Evolutionary conservation across 2,329 filamentous ascomycete species (phyloP), one percentile per base, ranked within the genome.

Genomic region (Penicillium sp.): DNA sequence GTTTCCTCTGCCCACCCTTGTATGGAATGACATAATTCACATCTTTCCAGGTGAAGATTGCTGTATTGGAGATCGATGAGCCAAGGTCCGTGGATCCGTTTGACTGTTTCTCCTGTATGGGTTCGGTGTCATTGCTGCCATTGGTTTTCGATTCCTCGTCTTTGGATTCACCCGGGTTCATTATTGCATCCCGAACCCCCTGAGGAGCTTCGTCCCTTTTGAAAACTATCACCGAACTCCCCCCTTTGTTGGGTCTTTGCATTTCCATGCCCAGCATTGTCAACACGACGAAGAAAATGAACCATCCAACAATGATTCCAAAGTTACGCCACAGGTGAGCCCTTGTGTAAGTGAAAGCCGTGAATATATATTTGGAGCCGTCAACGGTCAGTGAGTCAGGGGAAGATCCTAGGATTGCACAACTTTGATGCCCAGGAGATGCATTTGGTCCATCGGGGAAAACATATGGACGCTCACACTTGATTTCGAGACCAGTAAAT

Each of bases 21-120:
- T 75, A 76, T 10, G 59, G 76, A 58, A 82, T 87, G 47, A 68
- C 83, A 69, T 96, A 96, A 67, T 87, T 90, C 56, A 97, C 85
- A 60, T 89, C 81, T 69, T 93, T 89, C 89, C 91, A 96, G 0
- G 92, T 96, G 56, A 96, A 80, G n/a, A 91, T 79, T 34, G 86
- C 84, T 47, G 88, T 84, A 56, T 87, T 84, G 1, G 83, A 83
- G 13, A 88, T 81, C 2, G 78, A 78, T 32, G 79, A 71, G 42
- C 79, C 72, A 49, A 74, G 67, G n/a, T 67, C 51, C 6, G 62
- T 54, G 6, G 58, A 49, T 27, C 66, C 50, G 10, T 61, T 54
- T 2, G 55, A 51, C 2, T 58, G 43, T 22, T 66, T 22, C 29
- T 68, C 58, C n/a, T 60, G 49, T 7, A 54, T 31, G 10, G 63